A percentile compares a stretch with the other conserved stretches of the same genome.
Evolutionary conservation across 2,329 filamentous ascomycete species (phyloP).

Genomic region (Fusarium sp.): DNA sequence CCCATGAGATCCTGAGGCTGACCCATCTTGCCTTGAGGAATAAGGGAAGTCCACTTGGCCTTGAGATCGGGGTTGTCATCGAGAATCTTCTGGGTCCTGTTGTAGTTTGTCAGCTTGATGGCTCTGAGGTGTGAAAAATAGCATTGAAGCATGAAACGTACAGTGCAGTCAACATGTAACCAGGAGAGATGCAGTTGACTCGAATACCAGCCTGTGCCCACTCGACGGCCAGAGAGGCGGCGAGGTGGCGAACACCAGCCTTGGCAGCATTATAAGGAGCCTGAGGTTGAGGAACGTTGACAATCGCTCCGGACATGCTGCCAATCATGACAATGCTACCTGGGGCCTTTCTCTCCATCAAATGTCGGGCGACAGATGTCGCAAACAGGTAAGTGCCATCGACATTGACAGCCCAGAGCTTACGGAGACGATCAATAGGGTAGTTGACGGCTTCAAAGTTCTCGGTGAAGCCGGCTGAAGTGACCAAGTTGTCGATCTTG

Average conservation of each 20-base stretch:
- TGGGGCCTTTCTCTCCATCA: slow-evolving; percentile 80
- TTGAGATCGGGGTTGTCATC: slow-evolving; percentile 92
- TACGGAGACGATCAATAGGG: slow-evolving; percentile 88
- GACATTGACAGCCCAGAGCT: slow-evolving; percentile 94
- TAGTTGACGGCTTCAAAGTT: slow-evolving; percentile 94
- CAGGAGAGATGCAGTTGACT: slow-evolving; percentile 94
- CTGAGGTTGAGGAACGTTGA: slow-evolving; percentile 95
- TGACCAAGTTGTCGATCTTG: slow-evolving; percentile 90
- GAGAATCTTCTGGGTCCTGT: slow-evolving; percentile 89
- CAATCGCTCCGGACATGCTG: slow-evolving; percentile 92
- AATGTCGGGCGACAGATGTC: slow-evolving; percentile 82
- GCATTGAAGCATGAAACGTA: slow-evolving; percentile 57
- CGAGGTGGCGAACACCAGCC: slow-evolving; percentile 89
- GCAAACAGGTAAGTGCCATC: slow-evolving; percentile 92
- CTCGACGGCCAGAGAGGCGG: slow-evolving; percentile 88
- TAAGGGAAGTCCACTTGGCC: slow-evolving; percentile 89
- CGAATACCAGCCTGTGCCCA: slow-evolving; percentile 90
- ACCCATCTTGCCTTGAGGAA: slow-evolving; percentile 94
- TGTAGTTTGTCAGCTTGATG: slow-evolving; percentile 4
- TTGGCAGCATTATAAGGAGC: slow-evolving; percentile 94
- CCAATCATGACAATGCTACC: slow-evolving; percentile 95
- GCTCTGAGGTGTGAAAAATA: neutral
- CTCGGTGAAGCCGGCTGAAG: slow-evolving; percentile 95
- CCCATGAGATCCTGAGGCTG: slow-evolving; percentile 92
- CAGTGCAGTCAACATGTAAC: slow-evolving; percentile 96